Evolutionary conservation across 768 basidiomycete species (phyloP).

Genomic region (Vararia minispora): DNA sequence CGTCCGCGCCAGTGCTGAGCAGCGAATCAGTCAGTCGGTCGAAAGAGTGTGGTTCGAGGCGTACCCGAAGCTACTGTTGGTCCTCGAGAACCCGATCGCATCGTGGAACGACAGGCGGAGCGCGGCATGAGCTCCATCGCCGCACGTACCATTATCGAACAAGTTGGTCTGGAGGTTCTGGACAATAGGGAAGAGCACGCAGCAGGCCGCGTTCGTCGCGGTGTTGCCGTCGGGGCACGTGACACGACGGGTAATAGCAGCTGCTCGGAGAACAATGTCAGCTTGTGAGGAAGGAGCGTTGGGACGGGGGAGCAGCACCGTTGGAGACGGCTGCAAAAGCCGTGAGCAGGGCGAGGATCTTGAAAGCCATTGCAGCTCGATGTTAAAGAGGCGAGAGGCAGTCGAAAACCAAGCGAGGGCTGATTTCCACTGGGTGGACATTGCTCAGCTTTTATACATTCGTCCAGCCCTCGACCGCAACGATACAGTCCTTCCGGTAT

Average conservation of each 20-base stretch:
- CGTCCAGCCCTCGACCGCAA: too few species aligned
- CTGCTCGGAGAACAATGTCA: constrained; percentile 1
- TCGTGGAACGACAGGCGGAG: constrained; percentile 21
- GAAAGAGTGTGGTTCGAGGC: constrained; percentile 5
- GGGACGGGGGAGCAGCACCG: constrained; percentile 4
- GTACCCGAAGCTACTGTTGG: background rate
- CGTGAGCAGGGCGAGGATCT: constrained; percentile 12
- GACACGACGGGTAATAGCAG: constrained; percentile 14
- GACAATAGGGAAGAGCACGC: constrained; percentile 20
- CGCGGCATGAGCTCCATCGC: constrained; percentile 21
- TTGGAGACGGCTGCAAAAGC: constrained; percentile 9
- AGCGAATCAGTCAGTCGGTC: too few species aligned
- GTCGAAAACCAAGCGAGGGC: too few species aligned
- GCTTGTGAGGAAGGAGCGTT: background rate
- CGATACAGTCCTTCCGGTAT: too few species aligned
- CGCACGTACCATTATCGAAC: constrained; percentile 19
- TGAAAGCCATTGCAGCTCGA: constrained; percentile 19
- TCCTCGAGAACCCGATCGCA: constrained; percentile 12
- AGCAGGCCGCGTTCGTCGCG: constrained; percentile 20
- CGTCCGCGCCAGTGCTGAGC: constrained; percentile 18
- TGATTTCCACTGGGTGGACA: too few species aligned
- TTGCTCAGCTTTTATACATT: too few species aligned
- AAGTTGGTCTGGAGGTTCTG: constrained; percentile 22
- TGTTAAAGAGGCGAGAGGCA: too few species aligned
- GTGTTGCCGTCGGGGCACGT: constrained; percentile 21